Percentiles rank a stretch among this genome's conserved stretches.
phyloP scores from a whole-genome alignment of 305 asterid genomes.

The Fraxinus dipetala region DNA sequence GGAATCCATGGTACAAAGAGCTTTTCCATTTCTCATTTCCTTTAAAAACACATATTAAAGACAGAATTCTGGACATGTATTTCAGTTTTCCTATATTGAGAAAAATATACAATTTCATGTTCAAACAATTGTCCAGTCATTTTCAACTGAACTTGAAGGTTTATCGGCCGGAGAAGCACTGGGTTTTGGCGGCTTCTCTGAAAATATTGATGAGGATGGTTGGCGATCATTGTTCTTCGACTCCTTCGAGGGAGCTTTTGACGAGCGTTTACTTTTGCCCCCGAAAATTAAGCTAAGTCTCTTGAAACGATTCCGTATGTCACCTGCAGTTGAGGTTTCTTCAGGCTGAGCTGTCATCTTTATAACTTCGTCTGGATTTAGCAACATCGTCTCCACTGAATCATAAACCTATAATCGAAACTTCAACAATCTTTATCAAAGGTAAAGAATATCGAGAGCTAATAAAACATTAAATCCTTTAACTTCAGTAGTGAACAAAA shows the following conservation, averaged over 20 bases:
- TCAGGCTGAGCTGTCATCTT: conserved; percentile 44
- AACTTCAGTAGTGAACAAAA: neutral
- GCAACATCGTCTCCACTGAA: conserved; percentile 74
- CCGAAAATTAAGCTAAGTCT: conserved; percentile 69
- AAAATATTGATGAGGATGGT: conserved; percentile 61
- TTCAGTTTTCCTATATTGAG: conserved; percentile 14
- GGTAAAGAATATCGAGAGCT: neutral
- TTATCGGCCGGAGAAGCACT: conserved; percentile 54
- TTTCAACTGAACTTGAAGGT: conserved; percentile 48
- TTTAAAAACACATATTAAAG: conserved; percentile 15
- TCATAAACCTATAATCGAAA: conserved; percentile 64
- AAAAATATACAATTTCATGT: conserved; percentile 35
- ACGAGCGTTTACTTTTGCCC: conserved; percentile 47
- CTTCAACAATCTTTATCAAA: neutral
- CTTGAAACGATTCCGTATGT: conserved; percentile 66
- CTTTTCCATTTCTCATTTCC: conserved; percentile 18
- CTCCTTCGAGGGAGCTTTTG: conserved; percentile 40
- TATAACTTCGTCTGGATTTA: conserved; percentile 32
- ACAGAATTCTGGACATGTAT: conserved; percentile 21
- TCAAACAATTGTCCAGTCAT: conserved; percentile 73
- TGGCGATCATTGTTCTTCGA: conserved; percentile 52
- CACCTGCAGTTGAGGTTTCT: conserved; percentile 56
- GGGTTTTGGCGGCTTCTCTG: conserved; percentile 85
- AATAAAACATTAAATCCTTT: neutral
- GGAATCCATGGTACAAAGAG: conserved; percentile 40